Conservation (phyloP, 306 rosid species). For the Cucumis melo region DNA sequence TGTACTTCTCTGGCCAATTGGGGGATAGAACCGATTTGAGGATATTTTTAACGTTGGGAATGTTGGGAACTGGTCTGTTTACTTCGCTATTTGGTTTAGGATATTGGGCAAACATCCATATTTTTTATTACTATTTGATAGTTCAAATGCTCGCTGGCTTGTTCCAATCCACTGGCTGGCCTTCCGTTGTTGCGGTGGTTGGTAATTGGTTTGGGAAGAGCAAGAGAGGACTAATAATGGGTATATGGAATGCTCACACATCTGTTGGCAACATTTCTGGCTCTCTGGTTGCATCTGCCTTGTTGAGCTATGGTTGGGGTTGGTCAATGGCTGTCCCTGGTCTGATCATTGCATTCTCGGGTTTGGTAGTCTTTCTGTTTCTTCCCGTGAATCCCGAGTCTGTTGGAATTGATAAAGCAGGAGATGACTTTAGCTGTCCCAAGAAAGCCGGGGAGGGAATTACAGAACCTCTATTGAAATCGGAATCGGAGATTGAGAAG, state of each 20-base stretch:
- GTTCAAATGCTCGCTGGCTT: slow-evolving; percentile 82
- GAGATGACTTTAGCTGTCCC: slow-evolving; percentile 37
- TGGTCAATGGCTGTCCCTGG: slow-evolving; percentile 93
- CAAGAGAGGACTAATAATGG: slow-evolving; percentile 96
- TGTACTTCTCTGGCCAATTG: slow-evolving; percentile 92
- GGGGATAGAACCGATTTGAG: slow-evolving; percentile 76
- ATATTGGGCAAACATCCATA: slow-evolving; percentile 71
- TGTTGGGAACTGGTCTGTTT: slow-evolving; percentile 87
- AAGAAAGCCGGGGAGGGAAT: slow-evolving; percentile 41
- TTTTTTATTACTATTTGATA: slow-evolving; percentile 49
- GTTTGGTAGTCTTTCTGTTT: slow-evolving; percentile 50
- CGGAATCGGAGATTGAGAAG: slow-evolving; percentile 16
- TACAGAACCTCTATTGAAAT: slow-evolving; percentile 38
- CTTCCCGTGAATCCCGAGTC: slow-evolving; percentile 66
- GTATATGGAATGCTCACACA: slow-evolving; percentile 98
- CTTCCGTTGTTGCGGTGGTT: slow-evolving; percentile 86
- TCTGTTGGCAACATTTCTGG: slow-evolving; percentile 90
- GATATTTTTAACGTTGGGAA: slow-evolving; percentile 71
- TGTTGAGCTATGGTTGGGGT: slow-evolving; percentile 89
- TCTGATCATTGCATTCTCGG: slow-evolving; percentile 38
- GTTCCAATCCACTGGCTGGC: slow-evolving; percentile 98
- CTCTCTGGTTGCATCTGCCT: slow-evolving; percentile 74
- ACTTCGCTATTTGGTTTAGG: slow-evolving; percentile 78
- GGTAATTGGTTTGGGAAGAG: slow-evolving; percentile 96
- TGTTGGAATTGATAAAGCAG: slow-evolving; percentile 42